Evolutionary conservation across 1,284 basidiomycete genomes (phyloP), one percentile per base, ranked within the genome.

Genomic region (Testicularia cyperi): DNA sequence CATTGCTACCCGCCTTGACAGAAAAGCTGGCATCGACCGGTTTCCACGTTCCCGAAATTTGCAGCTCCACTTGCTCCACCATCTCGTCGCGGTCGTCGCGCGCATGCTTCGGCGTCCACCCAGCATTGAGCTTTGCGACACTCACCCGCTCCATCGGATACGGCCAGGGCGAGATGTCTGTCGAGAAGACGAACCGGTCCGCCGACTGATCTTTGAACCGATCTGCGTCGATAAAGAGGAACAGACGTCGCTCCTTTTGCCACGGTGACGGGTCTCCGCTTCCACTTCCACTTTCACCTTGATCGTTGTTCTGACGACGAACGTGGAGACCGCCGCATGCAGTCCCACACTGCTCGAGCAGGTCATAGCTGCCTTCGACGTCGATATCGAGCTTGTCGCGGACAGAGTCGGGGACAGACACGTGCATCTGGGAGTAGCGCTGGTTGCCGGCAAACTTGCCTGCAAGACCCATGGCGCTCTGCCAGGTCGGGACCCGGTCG

Each of bases 291-390:
- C n/a, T n/a, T n/a, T n/a, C n/a, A 4, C 78, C 77, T 16, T 85
- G 83, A 13, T 79, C 79, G 0, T 76, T 54, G 4, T 78, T 77
- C 16, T 77, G 38, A 24, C 80, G 74, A 54, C 83, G 86, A 76
- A 83, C 85, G 77, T 95, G 90, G 27, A 96, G 80, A n/a, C 88
- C 87, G 20, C 83, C 82, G 72, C 88, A 90, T 1, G 92, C 90
- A 0, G 90, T 91, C 2, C 92, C 92, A 55, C 92, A 96, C 72
- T 86, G 86, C 54, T 88, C 85, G 38, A 92, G 80, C 27, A 94
- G 83, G 9, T 80, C 79, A 72, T 95, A 96, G 0, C 78, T 80
- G 4, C 92, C 92, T 4, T 86, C 84, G 37, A 95, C 84, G 67
- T 88, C 83, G 30, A 86, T 84, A 75, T 95, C 91, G 22, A 95